Evolutionary conservation across 2,329 filamentous ascomycete species (phyloP), one percentile per base, ranked within the genome.

Genomic region (Monosporascus sp.): DNA sequence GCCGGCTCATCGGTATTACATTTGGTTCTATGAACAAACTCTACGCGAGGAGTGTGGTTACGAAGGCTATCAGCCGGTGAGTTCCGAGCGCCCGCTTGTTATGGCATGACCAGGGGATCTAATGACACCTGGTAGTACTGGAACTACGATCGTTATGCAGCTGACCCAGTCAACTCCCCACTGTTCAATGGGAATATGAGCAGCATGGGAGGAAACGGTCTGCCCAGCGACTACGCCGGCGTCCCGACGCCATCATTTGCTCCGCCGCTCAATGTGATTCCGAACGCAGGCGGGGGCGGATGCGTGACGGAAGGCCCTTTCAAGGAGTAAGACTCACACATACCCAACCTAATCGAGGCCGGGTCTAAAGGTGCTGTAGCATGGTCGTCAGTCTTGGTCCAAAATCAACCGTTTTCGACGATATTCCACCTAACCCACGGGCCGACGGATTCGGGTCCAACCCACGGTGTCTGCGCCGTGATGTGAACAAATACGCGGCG

Each of bases 131-230:
- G 5, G 24, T 70, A 74, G 63, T 80, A 79, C 64, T 74, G 74
- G 67, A 79, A 80, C 61, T 81, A 79, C 71, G 74, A 74, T 18
- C 75, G 74, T 56, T 78, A 76, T 62, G 68, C 77, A 0, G 56
- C 70, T 2, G 76, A 82, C 51, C 73, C 75, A 0, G 55, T 67
- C 51, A 72, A 77, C 59, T 81, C 79, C 0, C 76, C 78, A 18
- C 60, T 82, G 48, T 77, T 85, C 57, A 79, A 81, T 56, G 81
- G 81, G 51, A 77, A 77, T 50, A 71, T 71, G 5, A 77, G 74
- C 37, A 76, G 72, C 54, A 63, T 80, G 71, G 74, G 74, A 22
- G 76, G 77, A 8, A 75, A 79, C 50, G 78, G 79, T 7, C 55
- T 41, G n/a, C 57, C 59, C 14, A 27, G 41, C 17, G 35, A 46